Conservation (phyloP, 2,329 filamentous ascomycete genomes). For the Neopestalotiopsis sp. region DNA sequence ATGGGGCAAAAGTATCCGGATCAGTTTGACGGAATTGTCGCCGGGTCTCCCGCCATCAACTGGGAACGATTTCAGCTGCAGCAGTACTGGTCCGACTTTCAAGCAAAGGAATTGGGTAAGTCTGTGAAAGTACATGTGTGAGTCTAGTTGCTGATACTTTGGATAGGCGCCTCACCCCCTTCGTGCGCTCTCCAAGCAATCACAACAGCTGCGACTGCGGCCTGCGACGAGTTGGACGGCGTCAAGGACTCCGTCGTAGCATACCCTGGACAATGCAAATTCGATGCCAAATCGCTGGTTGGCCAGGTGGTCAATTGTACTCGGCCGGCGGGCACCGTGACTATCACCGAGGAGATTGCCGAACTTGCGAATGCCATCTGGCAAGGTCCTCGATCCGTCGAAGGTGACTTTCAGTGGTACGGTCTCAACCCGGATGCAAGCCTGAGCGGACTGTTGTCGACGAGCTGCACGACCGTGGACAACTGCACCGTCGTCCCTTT, state of each 20-base stretch:
- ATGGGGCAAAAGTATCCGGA: constrained; percentile 56
- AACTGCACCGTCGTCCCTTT: constrained; percentile 14
- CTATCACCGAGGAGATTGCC: background rate
- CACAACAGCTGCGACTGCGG: background rate
- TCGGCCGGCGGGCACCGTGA: background rate
- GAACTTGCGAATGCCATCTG: constrained; percentile 9
- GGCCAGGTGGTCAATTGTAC: constrained; percentile 6
- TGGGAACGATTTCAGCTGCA: constrained; percentile 21
- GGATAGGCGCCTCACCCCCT: background rate
- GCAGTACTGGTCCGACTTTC: constrained; percentile 12
- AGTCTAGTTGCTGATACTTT: background rate
- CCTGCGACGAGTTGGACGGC: constrained; percentile 47
- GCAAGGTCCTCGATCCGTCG: background rate
- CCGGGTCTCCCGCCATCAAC: constrained; percentile 46
- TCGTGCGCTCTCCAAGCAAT: constrained; percentile 11
- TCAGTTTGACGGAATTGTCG: constrained; percentile 63
- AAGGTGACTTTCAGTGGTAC: constrained; percentile 14
- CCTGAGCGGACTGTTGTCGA: background rate
- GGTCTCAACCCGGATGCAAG: constrained; percentile 4
- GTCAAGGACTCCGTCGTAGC: constrained; percentile 44
- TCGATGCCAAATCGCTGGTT: constrained; percentile 6
- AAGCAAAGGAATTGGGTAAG: background rate
- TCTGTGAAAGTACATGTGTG: background rate
- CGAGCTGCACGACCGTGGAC: constrained; percentile 6
- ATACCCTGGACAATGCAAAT: constrained; percentile 5